A percentile compares a stretch with the other conserved stretches of the same genome.
Evolutionary conservation across 306 rosid genomes (phyloP).

Genomic region (Cucurbita maxima): DNA sequence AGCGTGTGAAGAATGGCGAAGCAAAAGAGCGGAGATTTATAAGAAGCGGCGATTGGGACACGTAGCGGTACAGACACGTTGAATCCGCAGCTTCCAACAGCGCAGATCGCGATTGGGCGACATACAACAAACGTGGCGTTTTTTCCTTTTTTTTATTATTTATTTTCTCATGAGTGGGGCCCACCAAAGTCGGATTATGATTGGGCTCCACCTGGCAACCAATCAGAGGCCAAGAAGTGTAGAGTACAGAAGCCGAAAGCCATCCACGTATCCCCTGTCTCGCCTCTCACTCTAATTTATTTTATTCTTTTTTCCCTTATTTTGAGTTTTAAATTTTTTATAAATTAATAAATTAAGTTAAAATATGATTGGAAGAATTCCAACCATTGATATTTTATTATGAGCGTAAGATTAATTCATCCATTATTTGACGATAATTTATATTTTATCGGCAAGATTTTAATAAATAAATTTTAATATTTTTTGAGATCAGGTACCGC

Average conservation of each 20-base stretch:
- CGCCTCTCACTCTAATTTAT: neutral
- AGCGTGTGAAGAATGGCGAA: too few species aligned
- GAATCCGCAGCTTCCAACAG: neutral
- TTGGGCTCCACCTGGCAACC: neutral
- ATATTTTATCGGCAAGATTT: too few species aligned
- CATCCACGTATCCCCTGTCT: neutral
- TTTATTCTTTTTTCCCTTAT: too few species aligned
- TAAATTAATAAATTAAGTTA: too few species aligned
- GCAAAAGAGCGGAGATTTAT: neutral
- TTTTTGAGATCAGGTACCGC: too few species aligned
- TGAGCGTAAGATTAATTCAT: too few species aligned
- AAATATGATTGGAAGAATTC: too few species aligned
- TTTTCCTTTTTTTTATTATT: neutral
- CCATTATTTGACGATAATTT: too few species aligned
- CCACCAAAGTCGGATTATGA: neutral
- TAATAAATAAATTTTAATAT: too few species aligned
- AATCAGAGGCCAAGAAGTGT: neutral
- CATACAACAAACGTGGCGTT: neutral
- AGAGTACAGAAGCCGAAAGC: neutral
- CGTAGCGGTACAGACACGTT: conserved; percentile 1
- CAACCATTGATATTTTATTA: too few species aligned
- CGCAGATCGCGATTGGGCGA: conserved; percentile 1
- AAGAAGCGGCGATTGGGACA: conserved; percentile 4
- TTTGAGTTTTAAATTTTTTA: too few species aligned
- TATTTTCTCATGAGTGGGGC: neutral